Evolutionary conservation across 768 basidiomycete species (phyloP), one percentile per base, ranked within the genome.

Genomic region (Daedaleopsis sinensis): DNA sequence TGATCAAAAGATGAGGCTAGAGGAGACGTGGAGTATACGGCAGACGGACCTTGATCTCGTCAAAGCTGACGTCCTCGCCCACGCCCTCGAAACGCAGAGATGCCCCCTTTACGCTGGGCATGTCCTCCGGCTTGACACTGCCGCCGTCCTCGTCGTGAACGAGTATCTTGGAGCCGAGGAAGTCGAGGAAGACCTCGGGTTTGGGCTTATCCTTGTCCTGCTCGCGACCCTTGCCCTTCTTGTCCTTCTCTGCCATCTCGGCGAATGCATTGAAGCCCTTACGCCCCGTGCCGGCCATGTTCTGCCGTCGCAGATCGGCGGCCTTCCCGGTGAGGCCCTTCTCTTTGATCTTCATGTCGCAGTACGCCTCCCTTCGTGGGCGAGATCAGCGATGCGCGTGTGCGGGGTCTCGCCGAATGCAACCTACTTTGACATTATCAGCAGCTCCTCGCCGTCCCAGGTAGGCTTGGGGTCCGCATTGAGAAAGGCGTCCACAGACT

Each of bases 341-440:
- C 76, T 96, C 93, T 73, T 93, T 89, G 74, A 95, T 91, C 77
- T 97, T 98, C 94, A 95, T 95, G 65, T 93, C 87, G 68, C 94
- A 94, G 73, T 97, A 97, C 9, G 80, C 91, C 65, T 87, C 88
- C 70, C 92, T 94, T 63, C 35, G 48, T 16, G 35, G 13, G 39
- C 21, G 51, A 47, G 38, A 42, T 60, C 52, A 19, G 21, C 19
- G 18, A 51, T 18, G 39, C 36, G 37, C 37, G 37, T 18, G 15
- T 15, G 12, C 18, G 48, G 18, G 19, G 24, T 27, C 9, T 10
- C 38, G 52, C 19, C 16, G n/a, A 10, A 46, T 46, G 27, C 27
- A 10, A 74, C 85, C 58, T 67, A 93, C 90, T 98, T 98, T 65
- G 90, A 82, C 95, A 96, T 96, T 73, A 83, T 85, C 50, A 91